phyloP scores from a whole-genome alignment of 148 eudicot species.

The Vaccinium macrocarpon region DNA sequence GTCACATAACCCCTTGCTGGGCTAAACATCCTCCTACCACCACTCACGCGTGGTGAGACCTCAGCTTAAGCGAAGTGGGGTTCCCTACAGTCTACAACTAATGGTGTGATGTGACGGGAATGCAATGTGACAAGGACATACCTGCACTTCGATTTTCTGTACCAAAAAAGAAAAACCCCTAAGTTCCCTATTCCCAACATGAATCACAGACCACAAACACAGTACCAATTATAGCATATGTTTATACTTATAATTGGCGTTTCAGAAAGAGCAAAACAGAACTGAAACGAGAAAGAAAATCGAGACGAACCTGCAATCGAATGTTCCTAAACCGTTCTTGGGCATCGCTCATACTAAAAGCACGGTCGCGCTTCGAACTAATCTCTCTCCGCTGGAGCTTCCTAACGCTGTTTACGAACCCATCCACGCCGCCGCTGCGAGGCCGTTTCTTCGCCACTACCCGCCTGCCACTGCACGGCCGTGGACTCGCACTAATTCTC shows the following conservation, averaged over 20 bases:
- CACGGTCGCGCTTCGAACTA: slow-evolving; percentile 73
- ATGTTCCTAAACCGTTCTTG: slow-evolving; percentile 94
- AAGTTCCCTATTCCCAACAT: not conserved
- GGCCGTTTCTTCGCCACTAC: slow-evolving; percentile 80
- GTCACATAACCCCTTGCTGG: too few relatives aligned
- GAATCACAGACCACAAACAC: not conserved
- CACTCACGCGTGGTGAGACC: too few relatives aligned
- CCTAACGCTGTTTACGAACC: slow-evolving; percentile 86
- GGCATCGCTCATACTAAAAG: slow-evolving; percentile 84
- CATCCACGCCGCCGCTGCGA: slow-evolving; percentile 54
- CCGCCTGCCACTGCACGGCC: slow-evolving; percentile 77
- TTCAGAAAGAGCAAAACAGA: too few relatives aligned
- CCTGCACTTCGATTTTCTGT: too few relatives aligned
- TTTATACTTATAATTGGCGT: too few relatives aligned
- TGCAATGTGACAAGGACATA: too few relatives aligned
- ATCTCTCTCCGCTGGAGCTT: slow-evolving; percentile 94
- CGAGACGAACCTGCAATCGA: slow-evolving; percentile 14
- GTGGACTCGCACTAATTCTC: slow-evolving; percentile 77
- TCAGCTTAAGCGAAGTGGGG: too few relatives aligned
- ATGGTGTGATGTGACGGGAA: too few relatives aligned
- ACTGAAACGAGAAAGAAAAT: not conserved
- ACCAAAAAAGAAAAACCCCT: too few relatives aligned
- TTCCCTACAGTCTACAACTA: too few relatives aligned
- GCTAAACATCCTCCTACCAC: too few relatives aligned
- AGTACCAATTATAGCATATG: not conserved